Evolutionary conservation across 2,329 filamentous ascomycete genomes (phyloP), one percentile per base, ranked within the genome.

Genomic region (Penicillium griseofulvum): DNA sequence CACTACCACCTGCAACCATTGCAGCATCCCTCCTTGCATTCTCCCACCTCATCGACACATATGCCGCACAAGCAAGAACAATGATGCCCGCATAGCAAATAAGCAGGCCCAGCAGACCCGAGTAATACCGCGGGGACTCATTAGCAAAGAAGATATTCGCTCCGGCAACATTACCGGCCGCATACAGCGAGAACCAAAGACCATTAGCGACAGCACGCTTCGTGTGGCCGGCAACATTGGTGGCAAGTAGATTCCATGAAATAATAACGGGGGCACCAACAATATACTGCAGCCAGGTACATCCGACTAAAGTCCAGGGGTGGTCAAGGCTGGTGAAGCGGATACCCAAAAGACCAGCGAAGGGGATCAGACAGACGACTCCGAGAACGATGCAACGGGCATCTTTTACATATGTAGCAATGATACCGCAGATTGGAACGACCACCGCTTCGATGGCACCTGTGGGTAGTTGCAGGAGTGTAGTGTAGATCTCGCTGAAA

Each of bases 211-310:
- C 73, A 10, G 73, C 76, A 33, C 80, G 74, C 68, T 82, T 82
- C 2, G 79, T 82, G 59, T 83, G 80, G 0, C 80, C 80, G 0
- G 78, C 74, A 12, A 77, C 67, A 74, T 50, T 79, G n/a, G 74
- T 69, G 2, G 73, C 77, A 12, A 81, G 74, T 0, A 82, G 59
- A 24, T 80, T 81, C 80, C 80, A 83, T 36, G 72, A 80, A 1
- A 82, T 59, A 37, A 82, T 77, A 2, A 83, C 75, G 0, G 80
- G 77, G 0, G 78, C 77, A 5, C 80, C 80, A 37, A 82, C 56
- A 2, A 81, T 69, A 39, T 78, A 78, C 56, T 81, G 78, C 12
- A 83, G 65, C 80, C 80, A 82, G 8, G 78, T 79, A 61, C 80
- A 81, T n/a, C 71, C 80, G 0, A 81, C 78, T 1, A 83, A 72